Evolutionary conservation across 495 filamentous ascomycete genomes (phyloP), one percentile per base, ranked within the genome.

Genomic region (Penicillium salamii): DNA sequence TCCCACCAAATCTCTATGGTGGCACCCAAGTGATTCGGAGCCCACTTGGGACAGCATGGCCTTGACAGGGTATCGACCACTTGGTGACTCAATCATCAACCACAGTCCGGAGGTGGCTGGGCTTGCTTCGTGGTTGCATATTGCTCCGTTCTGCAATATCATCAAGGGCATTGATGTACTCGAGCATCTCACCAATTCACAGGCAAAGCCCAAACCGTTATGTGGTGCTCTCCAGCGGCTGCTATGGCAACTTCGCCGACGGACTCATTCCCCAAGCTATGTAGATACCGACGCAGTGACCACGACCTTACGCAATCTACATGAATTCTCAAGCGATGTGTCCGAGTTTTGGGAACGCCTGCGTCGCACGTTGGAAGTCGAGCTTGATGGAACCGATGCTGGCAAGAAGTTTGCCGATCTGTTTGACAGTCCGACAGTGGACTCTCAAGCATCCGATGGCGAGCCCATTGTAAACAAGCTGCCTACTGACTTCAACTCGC

Each of bases 31-130:
- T 46, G 58, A 91, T 75, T 62, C 86, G 66, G 62, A 83, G 66
- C 53, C 83, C 74, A 72, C 91, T 84, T 55, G 92, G 89, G 57
- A 98, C 79, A 65, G 89, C 54, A 73, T 78, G 78, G 68, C 72
- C 7, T 72, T 80, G 65, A 84, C 83, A 20, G 82, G 84, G 17
- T 75, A 85, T 29, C 77, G 77, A 44, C 72, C 78, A 5, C 54
- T 86, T 28, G 70, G 71, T 13, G 69, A 72, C 42, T 71, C 71
- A 3, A 63, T 70, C 32, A 65, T 76, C 45, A 70, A 77, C 36
- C 73, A 80, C 48, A 77, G 75, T 42, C 70, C 71, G 17, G 71
- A 76, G 53, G 70, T 79, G 9, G 75, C 78, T 11, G 78, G 78
- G 0, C 55, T 85, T 11, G 72, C 81, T 0, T 70, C 78, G 3